These are phyloP conservation scores for Boechera stricta DNA, from an alignment of 345 rosid species.

Conservation along the genomic window DNA sequence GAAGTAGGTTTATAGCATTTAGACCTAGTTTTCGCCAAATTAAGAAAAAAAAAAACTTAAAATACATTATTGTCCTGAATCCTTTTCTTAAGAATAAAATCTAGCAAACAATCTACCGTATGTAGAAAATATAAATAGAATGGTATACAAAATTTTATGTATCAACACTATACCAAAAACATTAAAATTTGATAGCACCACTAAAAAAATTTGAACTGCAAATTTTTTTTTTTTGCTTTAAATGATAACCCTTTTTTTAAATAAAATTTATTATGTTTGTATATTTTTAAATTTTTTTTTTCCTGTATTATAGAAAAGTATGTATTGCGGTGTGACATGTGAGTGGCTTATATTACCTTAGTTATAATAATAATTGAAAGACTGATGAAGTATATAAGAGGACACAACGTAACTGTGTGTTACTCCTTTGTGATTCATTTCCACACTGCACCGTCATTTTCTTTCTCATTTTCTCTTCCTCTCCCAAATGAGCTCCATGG, in stretches of 20 bases:
- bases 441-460: background rate
- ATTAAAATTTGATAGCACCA: background rate
- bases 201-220: no score
- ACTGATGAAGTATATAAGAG: background rate
- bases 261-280: no score
- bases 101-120: background rate
- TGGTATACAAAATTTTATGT: background rate
- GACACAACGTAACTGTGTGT: constrained; percentile 6
- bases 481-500: background rate
- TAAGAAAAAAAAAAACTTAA: background rate
- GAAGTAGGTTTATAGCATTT: no score
- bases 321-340: background rate
- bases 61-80: background rate
- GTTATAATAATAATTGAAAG: background rate
- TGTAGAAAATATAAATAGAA: background rate
- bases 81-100: background rate
- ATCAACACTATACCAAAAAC: background rate
- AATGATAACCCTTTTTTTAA: no score
- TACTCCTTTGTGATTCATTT: background rate
- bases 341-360: background rate
- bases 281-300: no score
- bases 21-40: background rate
- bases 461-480: background rate
- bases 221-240: no score
- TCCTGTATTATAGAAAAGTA: background rate